Base-by-base conservation (phyloP, 768 basidiomycete genomes). In the Podaxis sp. region DNA sequence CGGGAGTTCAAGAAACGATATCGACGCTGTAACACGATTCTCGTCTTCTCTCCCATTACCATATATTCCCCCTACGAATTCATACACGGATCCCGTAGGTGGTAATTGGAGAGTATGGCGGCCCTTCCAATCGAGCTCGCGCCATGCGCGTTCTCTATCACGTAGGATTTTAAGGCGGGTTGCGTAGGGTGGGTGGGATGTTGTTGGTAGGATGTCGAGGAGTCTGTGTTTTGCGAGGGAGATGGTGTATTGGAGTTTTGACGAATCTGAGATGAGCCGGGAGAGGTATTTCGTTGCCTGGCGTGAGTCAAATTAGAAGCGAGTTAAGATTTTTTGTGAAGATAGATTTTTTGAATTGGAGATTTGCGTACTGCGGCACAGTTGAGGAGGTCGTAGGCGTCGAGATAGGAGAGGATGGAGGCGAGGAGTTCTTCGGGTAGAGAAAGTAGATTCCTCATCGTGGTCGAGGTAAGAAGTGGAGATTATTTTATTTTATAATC, bases 1-100 rank as follows among this genome's bases (percentile, higher is more conserved):
- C 3, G 83, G 83, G 11, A 85, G 78, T 67, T 84, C 78, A 36
- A 81, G 72, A 65, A 86, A 84, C 1, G 80, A 79, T 41, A 86
- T 82, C 26, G 76, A 80, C 2, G 76, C 74, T 3, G 77, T 79
- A 48, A 75, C 71, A 20, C 76, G 72, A 56, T 71, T 73, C 26
- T 76, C 78, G 57, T 80, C 78, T 56, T 81, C 83, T 64, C 76
- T 75, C 12, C 80, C 80, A 66, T 80, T 81, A 0, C 77, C 83
- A 68, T 84, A 85, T 26, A 82, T 66, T 0, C 82, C 83, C 8
- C 80, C 81, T 3, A 77, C 74, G 66, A 84, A 83, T 62, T 84
- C 82, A 66, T 83, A 84, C 1, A 84, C 76, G 0, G 79, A 78
- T 4, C 81, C 82, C 0, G 80, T 77, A 8, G 77, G 77, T 0